phyloP scores from a whole-genome alignment of 306 rosid species.

The Gillenia trifoliata region DNA sequence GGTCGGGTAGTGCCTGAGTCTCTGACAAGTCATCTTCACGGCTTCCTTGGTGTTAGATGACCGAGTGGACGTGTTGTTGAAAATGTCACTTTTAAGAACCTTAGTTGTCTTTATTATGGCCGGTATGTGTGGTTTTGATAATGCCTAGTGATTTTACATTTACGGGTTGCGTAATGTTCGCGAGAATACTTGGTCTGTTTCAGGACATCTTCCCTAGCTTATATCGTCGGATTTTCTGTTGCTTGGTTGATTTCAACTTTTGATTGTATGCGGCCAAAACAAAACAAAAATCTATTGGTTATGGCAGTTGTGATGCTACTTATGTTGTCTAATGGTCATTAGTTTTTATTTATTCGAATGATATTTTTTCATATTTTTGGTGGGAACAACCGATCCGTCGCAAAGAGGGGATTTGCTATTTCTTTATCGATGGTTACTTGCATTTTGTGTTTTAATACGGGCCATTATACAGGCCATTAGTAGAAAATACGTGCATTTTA shows the following conservation, averaged over 20 bases:
- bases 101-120: background rate
- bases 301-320: background rate
- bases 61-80: background rate
- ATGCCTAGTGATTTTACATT: background rate
- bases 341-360: no score
- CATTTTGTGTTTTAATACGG: no score
- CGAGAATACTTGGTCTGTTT: background rate
- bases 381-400: no score
- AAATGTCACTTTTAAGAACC: background rate
- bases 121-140: background rate
- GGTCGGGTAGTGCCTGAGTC: slow-evolving; percentile 51
- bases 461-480: no score
- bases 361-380: no score
- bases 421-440: background rate
- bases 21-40: background rate
- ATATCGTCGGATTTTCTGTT: background rate
- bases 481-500: no score
- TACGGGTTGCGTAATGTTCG: no score
- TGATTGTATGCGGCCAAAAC: background rate
- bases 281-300: no score
- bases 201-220: background rate
- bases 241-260: background rate
- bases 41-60: background rate
- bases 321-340: no score
- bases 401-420: no score